Conservation (phyloP, 78 protist genomes). For the Diacronema lutheri region DNA sequence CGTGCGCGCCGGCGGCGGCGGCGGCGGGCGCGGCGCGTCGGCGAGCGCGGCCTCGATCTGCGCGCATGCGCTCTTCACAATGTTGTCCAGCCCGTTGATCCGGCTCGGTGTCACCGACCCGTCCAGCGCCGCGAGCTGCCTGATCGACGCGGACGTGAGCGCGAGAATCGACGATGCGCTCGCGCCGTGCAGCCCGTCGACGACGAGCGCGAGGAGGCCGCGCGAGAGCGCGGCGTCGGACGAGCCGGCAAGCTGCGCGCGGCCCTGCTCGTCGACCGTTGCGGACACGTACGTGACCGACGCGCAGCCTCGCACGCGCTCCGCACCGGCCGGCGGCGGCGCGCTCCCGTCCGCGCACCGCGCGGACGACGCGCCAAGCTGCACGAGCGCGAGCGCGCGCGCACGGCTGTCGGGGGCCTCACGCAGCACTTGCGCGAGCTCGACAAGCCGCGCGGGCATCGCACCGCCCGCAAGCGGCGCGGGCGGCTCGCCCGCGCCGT, state of each 20-base stretch:
- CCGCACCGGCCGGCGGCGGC: neutral
- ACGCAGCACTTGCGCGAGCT: too few relatives aligned
- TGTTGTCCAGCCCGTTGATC: neutral
- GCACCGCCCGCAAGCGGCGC: too few relatives aligned
- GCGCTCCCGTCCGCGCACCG: neutral
- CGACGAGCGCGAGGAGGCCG: slow-evolving; percentile 23
- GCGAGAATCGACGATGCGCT: too few relatives aligned
- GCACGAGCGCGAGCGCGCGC: neutral
- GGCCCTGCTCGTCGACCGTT: neutral
- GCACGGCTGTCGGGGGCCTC: too few relatives aligned
- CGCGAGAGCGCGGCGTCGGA: slow-evolving; percentile 20
- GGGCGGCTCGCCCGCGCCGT: too few relatives aligned
- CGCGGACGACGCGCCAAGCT: neutral
- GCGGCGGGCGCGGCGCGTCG: neutral
- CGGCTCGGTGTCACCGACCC: neutral
- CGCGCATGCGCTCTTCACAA: neutral
- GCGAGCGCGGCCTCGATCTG: neutral
- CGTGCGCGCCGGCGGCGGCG: too few relatives aligned
- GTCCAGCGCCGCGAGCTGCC: neutral
- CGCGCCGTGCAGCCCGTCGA: slow-evolving; percentile 5
- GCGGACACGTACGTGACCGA: neutral
- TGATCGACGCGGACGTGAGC: neutral
- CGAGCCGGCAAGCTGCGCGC: neutral
- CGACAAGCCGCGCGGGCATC: too few relatives aligned
- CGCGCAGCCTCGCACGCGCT: slow-evolving; percentile 16